phyloP scores from a whole-genome alignment of 2,329 filamentous ascomycete genomes.

The Paramyrothecium sp. region DNA sequence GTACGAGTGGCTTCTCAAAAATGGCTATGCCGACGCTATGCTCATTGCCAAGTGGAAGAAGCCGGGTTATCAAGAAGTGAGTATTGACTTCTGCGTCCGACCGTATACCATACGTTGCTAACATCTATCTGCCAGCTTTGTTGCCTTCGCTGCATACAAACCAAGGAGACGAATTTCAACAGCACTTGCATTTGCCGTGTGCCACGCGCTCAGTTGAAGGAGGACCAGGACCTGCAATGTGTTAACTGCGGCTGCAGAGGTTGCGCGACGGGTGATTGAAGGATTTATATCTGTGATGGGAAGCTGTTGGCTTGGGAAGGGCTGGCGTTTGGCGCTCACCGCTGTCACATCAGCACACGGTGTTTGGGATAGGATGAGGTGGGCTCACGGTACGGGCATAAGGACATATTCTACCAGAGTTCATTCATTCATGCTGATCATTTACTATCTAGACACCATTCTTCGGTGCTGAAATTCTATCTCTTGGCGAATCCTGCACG shows the following conservation, averaged over 20 bases:
- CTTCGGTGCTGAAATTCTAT: conserved; percentile 24
- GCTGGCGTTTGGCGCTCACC: conserved; percentile 11
- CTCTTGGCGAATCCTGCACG: conserved; percentile 52
- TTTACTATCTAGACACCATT: conserved; percentile 2
- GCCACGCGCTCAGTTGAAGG: conserved; percentile 84
- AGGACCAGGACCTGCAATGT: conserved; percentile 87
- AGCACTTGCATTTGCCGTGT: conserved; percentile 97
- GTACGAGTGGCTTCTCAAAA: conserved; percentile 97
- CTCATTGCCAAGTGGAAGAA: conserved; percentile 99
- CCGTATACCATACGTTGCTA: conserved; percentile 13
- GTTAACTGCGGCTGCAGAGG: conserved; percentile 93
- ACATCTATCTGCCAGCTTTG: conserved; percentile 62
- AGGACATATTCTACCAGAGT: conserved; percentile 1
- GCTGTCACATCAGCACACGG: neutral
- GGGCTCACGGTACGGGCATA: neutral
- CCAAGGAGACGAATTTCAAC: conserved; percentile 99
- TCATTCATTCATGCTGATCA: conserved; percentile 30
- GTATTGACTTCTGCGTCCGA: conserved; percentile 16
- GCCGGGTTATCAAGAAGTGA: conserved; percentile 94
- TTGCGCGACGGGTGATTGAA: conserved; percentile 79
- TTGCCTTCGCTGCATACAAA: conserved; percentile 93
- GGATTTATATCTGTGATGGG: neutral
- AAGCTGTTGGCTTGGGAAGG: neutral
- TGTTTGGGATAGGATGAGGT: neutral
- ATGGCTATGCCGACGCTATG: conserved; percentile 90